Base-by-base conservation (phyloP, 306 rosid species). In the Bauhinia variegata region DNA sequence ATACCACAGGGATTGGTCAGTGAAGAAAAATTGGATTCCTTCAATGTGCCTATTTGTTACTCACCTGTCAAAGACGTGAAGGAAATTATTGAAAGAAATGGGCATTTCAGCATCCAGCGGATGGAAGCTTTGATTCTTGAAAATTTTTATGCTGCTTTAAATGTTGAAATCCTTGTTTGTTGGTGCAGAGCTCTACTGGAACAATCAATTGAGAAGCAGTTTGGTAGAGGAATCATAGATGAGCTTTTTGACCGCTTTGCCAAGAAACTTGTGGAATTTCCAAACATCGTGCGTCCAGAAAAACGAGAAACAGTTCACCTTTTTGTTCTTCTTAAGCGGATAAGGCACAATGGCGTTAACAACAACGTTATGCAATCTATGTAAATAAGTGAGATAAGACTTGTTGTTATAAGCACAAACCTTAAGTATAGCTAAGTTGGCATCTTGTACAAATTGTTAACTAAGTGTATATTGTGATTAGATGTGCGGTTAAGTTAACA, bases 251-350 rank as follows among this genome's bases (percentile, higher is more conserved):
- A 65, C 10, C 4, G 81, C 34, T 34, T 70, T 68, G 5, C 77
- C 63, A 0, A 71, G 6, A 70, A 64, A 58, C 73, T 77, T 6
- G 72, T 71, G 0, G 62, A 71, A 42, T 8, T 8, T 12, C 14
- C 48, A 12, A 11, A 42, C 5, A 8, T 36, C 9, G 1, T 36
- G 41, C 1, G 5, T 36, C 41, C 41, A 36, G 0, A 36, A 6
- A 36, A 36, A 5, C 9, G 1, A 36, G 9, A 36, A 5, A 5
- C 9, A 36, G 41, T 36, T 36, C 9, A 5, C 2, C 41, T 36
- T 36, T 36, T 36, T 36, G 8, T 36, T 3, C 41, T 36, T 36
- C 41, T 36, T 36, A 36, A 36, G 9, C 41, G 41, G 5, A 34
- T n/a, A n/a, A n/a, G n/a, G n/a, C n/a, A n/a, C n/a, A n/a, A n/a